Evolutionary conservation across 768 basidiomycete genomes (phyloP).

Genomic region (Rhodosporidiobolus sp.): DNA sequence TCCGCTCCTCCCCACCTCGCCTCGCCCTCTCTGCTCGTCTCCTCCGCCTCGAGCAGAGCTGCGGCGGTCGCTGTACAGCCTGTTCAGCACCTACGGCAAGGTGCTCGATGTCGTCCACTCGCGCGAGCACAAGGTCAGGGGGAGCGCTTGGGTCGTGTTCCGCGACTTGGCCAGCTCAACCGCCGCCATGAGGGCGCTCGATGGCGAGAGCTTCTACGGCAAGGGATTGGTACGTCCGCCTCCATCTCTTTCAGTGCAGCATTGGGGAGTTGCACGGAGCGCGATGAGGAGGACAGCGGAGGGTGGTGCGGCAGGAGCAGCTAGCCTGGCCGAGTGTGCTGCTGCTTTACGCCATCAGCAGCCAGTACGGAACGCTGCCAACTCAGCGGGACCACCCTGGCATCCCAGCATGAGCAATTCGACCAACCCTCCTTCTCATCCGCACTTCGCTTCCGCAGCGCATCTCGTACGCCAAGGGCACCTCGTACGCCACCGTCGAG

Average conservation of each 20-base stretch:
- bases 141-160: conserved; percentile 95
- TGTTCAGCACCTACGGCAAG: conserved; percentile 91
- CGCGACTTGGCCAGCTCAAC: conserved; percentile 85
- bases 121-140: conserved; percentile 78
- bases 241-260: not conserved
- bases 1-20: not conserved
- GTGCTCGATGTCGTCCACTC: conserved; percentile 89
- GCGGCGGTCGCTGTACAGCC: conserved; percentile 70
- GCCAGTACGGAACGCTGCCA: too few relatives aligned
- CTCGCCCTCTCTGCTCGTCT: not conserved
- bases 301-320: too few relatives aligned
- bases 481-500: conserved; percentile 77
- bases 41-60: conserved; percentile 60
- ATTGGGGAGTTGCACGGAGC: not conserved
- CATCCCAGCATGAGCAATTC: not conserved
- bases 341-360: too few relatives aligned
- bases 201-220: conserved; percentile 64
- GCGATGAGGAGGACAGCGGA: not conserved
- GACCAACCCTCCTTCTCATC: not conserved
- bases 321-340: too few relatives aligned
- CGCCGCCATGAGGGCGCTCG: conserved; percentile 84
- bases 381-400: too few relatives aligned
- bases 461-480: conserved; percentile 84
- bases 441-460: conserved; percentile 66
- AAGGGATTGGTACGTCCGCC: conserved; percentile 30